phyloP scores from a whole-genome alignment of 192 early-diverging fungal genomes.

The Phlyctochytrium arcticum region DNA sequence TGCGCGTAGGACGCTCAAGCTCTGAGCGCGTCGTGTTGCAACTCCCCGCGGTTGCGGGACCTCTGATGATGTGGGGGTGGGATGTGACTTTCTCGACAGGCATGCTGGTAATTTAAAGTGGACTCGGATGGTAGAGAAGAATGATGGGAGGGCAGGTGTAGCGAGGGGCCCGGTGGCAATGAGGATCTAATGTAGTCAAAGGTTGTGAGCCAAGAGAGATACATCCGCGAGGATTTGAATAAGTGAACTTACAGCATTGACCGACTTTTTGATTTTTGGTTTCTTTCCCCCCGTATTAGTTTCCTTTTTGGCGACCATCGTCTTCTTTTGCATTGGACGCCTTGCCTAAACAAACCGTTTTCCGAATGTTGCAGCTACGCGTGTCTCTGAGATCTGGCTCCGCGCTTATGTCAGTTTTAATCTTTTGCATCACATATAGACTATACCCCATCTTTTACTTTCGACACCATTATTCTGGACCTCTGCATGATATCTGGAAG shows the following conservation, averaged over 20 bases:
- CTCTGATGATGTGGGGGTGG: not conserved
- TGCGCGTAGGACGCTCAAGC: slow-evolving; percentile 12
- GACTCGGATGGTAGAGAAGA: slow-evolving; percentile 25
- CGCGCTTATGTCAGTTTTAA: no score
- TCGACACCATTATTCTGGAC: no score
- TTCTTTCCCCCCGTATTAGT: not conserved
- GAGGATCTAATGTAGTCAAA: slow-evolving; percentile 16
- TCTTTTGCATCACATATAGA: no score
- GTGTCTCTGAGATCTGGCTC: no score
- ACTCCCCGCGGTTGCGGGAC: not conserved
- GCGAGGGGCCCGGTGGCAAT: slow-evolving; percentile 29
- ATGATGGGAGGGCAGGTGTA: slow-evolving; percentile 16
- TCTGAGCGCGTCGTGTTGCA: slow-evolving; percentile 19
- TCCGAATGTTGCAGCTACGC: no score
- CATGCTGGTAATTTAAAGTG: no score
- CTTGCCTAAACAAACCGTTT: no score
- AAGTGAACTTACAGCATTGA: slow-evolving; percentile 25
- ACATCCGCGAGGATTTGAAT: not conserved
- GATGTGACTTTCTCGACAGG: no score
- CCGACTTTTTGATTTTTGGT: slow-evolving; percentile 25
- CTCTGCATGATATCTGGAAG: no score
- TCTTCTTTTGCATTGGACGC: not conserved
- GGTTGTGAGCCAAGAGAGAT: not conserved
- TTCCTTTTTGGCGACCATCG: slow-evolving; percentile 6
- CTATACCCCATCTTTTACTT: no score